These are phyloP conservation scores for Coix lacrymajobi DNA, from an alignment of 176 grass and related monocot genomes.

Conservation along the genomic window DNA sequence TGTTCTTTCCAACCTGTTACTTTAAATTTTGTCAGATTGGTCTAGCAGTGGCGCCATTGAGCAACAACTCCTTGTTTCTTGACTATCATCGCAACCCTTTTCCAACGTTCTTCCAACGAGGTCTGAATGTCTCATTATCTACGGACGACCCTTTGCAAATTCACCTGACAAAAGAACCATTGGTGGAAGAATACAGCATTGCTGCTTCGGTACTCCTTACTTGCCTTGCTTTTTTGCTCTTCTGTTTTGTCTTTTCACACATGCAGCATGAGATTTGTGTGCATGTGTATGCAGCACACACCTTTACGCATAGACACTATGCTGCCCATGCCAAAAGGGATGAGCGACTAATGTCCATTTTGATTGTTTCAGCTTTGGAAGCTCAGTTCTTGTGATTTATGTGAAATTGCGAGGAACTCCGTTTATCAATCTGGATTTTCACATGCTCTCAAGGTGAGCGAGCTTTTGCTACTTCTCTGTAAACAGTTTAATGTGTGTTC, in stretches of 20 bases:
- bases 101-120: slow-evolving; percentile 80
- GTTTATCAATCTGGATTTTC: slow-evolving; percentile 97
- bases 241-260: slow-evolving; percentile 5
- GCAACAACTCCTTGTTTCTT: slow-evolving; percentile 97
- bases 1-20: slow-evolving; percentile 9
- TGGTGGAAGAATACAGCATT: slow-evolving; percentile 99
- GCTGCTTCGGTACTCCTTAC: slow-evolving; percentile 80
- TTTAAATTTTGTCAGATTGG: slow-evolving; percentile 75
- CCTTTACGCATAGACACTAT: background rate
- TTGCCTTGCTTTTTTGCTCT: background rate
- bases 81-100: slow-evolving; percentile 98
- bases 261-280: background rate
- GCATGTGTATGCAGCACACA: background rate
- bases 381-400: slow-evolving; percentile 96
- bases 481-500: background rate
- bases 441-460: slow-evolving; percentile 75
- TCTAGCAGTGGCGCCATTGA: slow-evolving; percentile 90
- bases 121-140: slow-evolving; percentile 88
- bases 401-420: slow-evolving; percentile 95
- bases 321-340: background rate
- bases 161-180: slow-evolving; percentile 96
- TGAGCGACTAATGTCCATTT: background rate
- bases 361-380: slow-evolving; percentile 80
- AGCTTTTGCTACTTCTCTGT: background rate
- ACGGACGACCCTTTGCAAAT: slow-evolving; percentile 99